Evolutionary conservation across 1,139 yeast genomes (phyloP), one percentile per base, ranked within the genome.

Genomic region (Protomyces gravidus): DNA sequence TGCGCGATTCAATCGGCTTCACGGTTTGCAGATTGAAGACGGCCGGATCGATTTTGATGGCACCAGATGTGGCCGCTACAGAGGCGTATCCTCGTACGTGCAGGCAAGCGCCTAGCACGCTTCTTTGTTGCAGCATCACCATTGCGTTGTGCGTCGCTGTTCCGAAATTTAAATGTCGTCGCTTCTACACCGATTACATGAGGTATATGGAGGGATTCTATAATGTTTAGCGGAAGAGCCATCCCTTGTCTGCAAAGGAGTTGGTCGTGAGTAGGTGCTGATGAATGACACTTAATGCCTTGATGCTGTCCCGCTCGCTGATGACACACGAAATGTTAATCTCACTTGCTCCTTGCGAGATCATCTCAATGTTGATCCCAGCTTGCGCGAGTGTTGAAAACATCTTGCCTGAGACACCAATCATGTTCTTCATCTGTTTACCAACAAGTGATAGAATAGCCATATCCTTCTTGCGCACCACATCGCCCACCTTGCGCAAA

Each of bases 341-440:
- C 74, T 92, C 98, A 70, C 92, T 90, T 33, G 98, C 97, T 66
- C 98, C 98, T 77, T 92, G 98, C 61, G 90, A 83, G 70, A 92
- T 92, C 98, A 92, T 92, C 73, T 92, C 98, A 67, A 92, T 89
- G 74, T 92, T 92, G 68, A 92, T 86, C 60, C 81, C 82, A 68
- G 92, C 96, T 69, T 88, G 94, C 3, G 97, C 97, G 67, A 92
- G 77, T 2, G 95, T 89, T 66, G 90, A 85, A 75, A 92, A 92
- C 97, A 92, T 92, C 66, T 89, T 85, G 48, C 97, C 97, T 0
- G 98, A 98, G 69, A 89, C 90, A 70, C 98, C 98, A 65, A 92
- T 87, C 70, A 86, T 82, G 70, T 89, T 96, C 69, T 89, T 92
- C 98, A 92, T 92, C 71, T 92, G 95, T 69, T 88, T 89, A 46